phyloP scores from a whole-genome alignment of 352 stramenopile genomes.

The Pythium aristosporum region DNA sequence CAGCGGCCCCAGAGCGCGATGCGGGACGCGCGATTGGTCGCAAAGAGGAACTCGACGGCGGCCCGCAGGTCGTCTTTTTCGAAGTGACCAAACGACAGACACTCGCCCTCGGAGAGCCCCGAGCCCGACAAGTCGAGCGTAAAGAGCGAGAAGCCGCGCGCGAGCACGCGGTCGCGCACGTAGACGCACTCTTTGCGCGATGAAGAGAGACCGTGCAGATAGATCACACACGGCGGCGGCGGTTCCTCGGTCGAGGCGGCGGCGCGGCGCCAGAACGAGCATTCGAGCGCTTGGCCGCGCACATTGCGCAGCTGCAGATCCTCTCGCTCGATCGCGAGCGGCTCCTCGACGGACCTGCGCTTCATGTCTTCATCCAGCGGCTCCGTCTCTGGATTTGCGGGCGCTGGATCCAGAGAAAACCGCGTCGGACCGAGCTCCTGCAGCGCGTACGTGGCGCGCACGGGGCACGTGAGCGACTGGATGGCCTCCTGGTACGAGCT shows the following conservation, averaged over 20 bases:
- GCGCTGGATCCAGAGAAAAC: constrained; percentile 16
- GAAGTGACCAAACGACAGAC: constrained; percentile 68
- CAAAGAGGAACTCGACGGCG: constrained; percentile 67
- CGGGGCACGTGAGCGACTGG: constrained; percentile 61
- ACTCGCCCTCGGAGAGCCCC: constrained; percentile 60
- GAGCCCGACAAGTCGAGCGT: constrained; percentile 73
- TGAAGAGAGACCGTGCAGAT: constrained; percentile 78
- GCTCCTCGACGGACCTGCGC: background rate
- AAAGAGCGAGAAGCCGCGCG: constrained; percentile 66
- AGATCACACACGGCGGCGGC: constrained; percentile 57
- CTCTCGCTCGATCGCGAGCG: constrained; percentile 37
- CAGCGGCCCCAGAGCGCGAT: constrained; percentile 70
- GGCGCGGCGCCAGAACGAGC: constrained; percentile 63
- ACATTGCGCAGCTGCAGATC: constrained; percentile 60
- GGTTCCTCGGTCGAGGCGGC: background rate
- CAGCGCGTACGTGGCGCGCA: constrained; percentile 57
- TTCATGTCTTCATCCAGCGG: no score
- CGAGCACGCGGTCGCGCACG: constrained; percentile 49
- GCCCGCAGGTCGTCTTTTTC: constrained; percentile 62
- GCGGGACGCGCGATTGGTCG: constrained; percentile 45
- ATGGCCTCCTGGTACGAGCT: constrained; percentile 76
- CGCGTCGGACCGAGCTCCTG: constrained; percentile 44
- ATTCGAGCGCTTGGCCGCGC: constrained; percentile 53
- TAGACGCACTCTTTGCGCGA: constrained; percentile 79
- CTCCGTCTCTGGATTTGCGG: constrained; percentile 1